Conservation (phyloP, 305 asterid species). For the Solanum hybrid region DNA sequence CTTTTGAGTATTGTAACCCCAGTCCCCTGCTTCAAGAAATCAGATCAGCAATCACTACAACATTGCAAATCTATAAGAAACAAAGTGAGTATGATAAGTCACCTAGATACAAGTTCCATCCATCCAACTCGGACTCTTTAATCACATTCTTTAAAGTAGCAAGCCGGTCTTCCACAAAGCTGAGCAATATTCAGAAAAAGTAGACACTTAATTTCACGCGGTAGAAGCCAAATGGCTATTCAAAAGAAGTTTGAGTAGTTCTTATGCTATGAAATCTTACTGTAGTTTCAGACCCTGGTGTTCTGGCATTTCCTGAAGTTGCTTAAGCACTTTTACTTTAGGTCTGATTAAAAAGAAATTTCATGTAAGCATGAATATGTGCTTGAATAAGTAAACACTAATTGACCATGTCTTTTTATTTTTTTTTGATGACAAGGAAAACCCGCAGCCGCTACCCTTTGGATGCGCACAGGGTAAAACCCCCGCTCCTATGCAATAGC, state of each 20-base stretch:
- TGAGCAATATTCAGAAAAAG: slow-evolving; percentile 18
- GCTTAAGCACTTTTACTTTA: slow-evolving; percentile 76
- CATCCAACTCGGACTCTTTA: slow-evolving; percentile 62
- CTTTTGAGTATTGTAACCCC: slow-evolving; percentile 87
- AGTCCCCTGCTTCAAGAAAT: slow-evolving; percentile 13
- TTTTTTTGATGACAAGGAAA: no score
- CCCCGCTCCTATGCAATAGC: no score
- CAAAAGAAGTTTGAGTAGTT: background rate
- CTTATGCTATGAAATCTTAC: slow-evolving; percentile 34
- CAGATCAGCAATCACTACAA: background rate
- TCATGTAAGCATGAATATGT: background rate
- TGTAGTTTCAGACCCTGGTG: slow-evolving; percentile 74
- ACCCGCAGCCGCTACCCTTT: no score
- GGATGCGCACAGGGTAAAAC: no score
- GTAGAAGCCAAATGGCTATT: background rate
- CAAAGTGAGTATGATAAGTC: background rate
- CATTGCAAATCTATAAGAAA: background rate
- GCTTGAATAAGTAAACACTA: background rate
- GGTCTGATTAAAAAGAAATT: slow-evolving; percentile 43
- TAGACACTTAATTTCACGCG: background rate
- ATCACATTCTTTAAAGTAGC: slow-evolving; percentile 80
- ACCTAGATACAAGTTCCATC: slow-evolving; percentile 92
- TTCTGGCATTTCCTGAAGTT: slow-evolving; percentile 86
- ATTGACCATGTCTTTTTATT: background rate
- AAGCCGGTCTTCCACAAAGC: slow-evolving; percentile 92